phyloP scores from a whole-genome alignment of 208 protist species.

The Trypanosoma scelopori region DNA sequence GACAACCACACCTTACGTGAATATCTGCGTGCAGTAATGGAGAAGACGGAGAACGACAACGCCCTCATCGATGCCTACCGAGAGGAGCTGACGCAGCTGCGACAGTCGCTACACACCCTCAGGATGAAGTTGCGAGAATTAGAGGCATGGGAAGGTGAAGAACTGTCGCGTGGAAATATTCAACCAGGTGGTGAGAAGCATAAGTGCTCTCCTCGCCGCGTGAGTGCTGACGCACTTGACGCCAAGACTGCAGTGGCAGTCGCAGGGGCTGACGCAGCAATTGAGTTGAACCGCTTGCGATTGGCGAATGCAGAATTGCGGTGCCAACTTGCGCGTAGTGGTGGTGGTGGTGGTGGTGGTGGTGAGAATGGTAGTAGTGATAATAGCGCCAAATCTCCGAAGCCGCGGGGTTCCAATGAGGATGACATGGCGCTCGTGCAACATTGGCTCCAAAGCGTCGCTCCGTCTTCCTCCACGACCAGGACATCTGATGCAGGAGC shows the following conservation, averaged over 20 bases:
- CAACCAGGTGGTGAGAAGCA: background rate
- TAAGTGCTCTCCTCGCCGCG: background rate
- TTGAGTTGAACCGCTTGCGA: conserved; percentile 17
- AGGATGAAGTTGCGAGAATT: conserved; percentile 22
- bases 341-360: background rate
- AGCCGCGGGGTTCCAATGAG: background rate
- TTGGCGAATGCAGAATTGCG: conserved; percentile 20
- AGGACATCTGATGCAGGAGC: no score
- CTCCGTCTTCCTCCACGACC: background rate
- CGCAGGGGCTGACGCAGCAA: conserved; percentile 23
- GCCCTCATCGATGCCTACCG: conserved; percentile 69
- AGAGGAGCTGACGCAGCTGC: conserved; percentile 34
- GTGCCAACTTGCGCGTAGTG: background rate
- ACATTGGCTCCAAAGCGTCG: conserved; percentile 25
- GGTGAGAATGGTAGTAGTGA: conserved; percentile 1
- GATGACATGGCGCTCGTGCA: conserved; percentile 22
- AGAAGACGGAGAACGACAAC: conserved; percentile 74
- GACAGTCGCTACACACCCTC: background rate
- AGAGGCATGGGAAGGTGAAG: conserved; percentile 12
- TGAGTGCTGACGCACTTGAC: conserved; percentile 4
- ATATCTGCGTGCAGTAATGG: conserved; percentile 55
- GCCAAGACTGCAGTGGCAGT: conserved; percentile 18
- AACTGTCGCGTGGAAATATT: background rate
- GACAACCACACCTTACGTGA: conserved; percentile 59
- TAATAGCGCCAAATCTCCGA: background rate